phyloP scores from a whole-genome alignment of 2,329 filamentous ascomycete species.

The Verticillium klebahnii region DNA sequence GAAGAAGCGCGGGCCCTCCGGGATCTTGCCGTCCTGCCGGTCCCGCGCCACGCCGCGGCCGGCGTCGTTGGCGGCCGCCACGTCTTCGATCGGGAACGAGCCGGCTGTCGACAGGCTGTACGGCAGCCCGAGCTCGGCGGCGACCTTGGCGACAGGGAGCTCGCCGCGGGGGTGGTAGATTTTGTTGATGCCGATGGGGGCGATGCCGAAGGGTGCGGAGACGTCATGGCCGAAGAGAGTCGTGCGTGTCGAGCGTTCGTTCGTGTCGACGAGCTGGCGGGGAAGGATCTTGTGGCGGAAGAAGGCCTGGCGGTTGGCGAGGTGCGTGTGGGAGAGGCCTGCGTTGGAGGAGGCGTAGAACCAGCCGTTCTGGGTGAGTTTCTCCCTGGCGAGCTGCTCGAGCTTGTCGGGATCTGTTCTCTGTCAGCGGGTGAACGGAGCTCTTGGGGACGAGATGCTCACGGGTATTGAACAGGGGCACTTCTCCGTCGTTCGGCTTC shows the following conservation, averaged over 20 bases:
- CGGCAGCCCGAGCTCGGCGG: conserved; percentile 52
- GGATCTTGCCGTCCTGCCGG: neutral
- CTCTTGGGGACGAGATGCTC: neutral
- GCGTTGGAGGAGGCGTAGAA: conserved; percentile 2
- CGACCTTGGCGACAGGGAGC: conserved; percentile 53
- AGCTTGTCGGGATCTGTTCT: conserved; percentile 49
- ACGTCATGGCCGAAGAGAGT: conserved; percentile 57
- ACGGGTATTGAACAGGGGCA: conserved; percentile 19
- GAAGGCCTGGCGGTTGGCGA: conserved; percentile 60
- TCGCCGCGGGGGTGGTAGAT: conserved; percentile 59
- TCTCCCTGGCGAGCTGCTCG: conserved; percentile 52
- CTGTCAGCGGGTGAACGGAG: neutral
- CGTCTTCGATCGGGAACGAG: conserved; percentile 50
- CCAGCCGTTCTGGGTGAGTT: conserved; percentile 54
- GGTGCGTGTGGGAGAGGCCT: conserved; percentile 32
- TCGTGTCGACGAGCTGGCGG: conserved; percentile 57
- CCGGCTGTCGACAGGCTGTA: conserved; percentile 58
- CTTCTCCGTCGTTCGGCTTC: conserved; percentile 17
- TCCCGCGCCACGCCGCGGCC: neutral
- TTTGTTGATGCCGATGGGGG: conserved; percentile 61
- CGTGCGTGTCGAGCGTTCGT: conserved; percentile 50
- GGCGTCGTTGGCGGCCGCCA: conserved; percentile 49
- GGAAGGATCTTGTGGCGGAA: conserved; percentile 60
- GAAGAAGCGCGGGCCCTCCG: conserved; percentile 45
- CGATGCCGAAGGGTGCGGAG: conserved; percentile 48